Evolutionary conservation across 1,284 basidiomycete genomes (phyloP).

Genomic region (Cystobasidium slooffiae): DNA sequence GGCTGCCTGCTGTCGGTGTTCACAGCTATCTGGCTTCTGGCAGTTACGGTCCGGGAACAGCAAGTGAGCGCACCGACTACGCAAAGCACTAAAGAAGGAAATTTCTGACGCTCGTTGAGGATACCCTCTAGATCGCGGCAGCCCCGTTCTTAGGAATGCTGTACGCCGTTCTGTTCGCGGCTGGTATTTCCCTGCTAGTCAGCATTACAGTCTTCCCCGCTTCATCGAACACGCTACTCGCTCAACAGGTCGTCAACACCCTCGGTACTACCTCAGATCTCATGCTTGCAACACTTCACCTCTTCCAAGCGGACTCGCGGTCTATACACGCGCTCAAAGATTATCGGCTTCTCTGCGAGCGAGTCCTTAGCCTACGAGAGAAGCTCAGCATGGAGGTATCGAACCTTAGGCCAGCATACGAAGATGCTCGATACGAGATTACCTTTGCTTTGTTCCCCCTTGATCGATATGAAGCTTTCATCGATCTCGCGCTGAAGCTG

Average conservation of each 20-base stretch:
- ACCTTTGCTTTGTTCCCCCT: slow-evolving; percentile 22
- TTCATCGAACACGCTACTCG: slow-evolving; percentile 14
- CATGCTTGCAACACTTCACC: slow-evolving; percentile 31
- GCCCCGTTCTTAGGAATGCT: slow-evolving; percentile 38
- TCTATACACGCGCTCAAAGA: not conserved
- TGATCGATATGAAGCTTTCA: slow-evolving; percentile 21
- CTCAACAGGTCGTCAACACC: not conserved
- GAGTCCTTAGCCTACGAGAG: slow-evolving; percentile 8
- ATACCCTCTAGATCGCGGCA: slow-evolving; percentile 10
- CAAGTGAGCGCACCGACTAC: not conserved
- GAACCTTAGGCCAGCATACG: slow-evolving; percentile 16
- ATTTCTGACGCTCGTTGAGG: not conserved
- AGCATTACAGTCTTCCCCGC: slow-evolving; percentile 15
- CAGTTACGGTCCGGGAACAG: not conserved
- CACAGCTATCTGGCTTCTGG: slow-evolving; percentile 21
- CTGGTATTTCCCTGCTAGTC: slow-evolving; percentile 31
- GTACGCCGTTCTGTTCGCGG: slow-evolving; percentile 33
- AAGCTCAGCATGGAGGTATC: slow-evolving; percentile 2
- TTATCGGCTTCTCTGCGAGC: slow-evolving; percentile 2
- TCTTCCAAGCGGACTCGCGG: slow-evolving; percentile 16
- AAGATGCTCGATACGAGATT: slow-evolving; percentile 34
- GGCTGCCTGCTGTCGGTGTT: slow-evolving; percentile 29
- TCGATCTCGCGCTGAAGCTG: slow-evolving; percentile 9
- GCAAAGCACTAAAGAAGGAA: not conserved
- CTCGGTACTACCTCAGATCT: slow-evolving; percentile 24